Base-by-base conservation (phyloP, 1,139 yeast species). In the Kurtzmaniella quercitrusa region DNA sequence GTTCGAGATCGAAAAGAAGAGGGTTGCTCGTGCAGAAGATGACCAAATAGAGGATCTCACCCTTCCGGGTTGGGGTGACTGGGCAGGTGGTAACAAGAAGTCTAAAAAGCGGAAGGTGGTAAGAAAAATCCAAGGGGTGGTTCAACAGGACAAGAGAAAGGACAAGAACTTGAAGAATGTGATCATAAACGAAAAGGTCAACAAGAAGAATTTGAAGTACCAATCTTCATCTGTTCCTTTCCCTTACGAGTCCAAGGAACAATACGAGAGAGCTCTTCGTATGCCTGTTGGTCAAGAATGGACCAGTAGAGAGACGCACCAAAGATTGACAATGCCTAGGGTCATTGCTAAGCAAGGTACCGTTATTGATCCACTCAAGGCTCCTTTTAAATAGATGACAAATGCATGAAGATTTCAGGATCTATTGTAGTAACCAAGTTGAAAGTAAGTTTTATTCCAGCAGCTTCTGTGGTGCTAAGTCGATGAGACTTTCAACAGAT, bases 221-320 rank as follows among this genome's bases (percentile, higher is more conserved):
- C 91, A 85, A 61, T 85, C 96, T 3, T 76, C 83, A 40, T 81
- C 83, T 21, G 96, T 93, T 41, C 98, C 98, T 25, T 91, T 83
- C 76, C 98, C 97, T 46, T 93, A 77, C 63, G 97, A 93, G 65
- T 85, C 85, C 48, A 77, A 85, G 58, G 98, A 90, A 60, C 98
- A 93, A 66, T 94, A 93, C 63, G 98, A 93, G 64, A 79, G 96
- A 59, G 83, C 95, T 2, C 72, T 93, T 56, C 79, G 96, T 59
- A 85, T 90, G 90, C 98, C 98, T n/a, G 72, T 93, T 49, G 98
- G 98, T 27, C 95, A 88, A 65, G 96, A 93, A 68, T 93, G 98
- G 98, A 82, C 94, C 3, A 79, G 95, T 11, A 80, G 90, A 57
- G 86, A 81, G 44, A 82, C 95, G 2, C 95, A 88, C 68, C 96